Evolutionary conservation across 2,329 filamentous ascomycete species (phyloP).

Genomic region (Paecilomyces sp.): DNA sequence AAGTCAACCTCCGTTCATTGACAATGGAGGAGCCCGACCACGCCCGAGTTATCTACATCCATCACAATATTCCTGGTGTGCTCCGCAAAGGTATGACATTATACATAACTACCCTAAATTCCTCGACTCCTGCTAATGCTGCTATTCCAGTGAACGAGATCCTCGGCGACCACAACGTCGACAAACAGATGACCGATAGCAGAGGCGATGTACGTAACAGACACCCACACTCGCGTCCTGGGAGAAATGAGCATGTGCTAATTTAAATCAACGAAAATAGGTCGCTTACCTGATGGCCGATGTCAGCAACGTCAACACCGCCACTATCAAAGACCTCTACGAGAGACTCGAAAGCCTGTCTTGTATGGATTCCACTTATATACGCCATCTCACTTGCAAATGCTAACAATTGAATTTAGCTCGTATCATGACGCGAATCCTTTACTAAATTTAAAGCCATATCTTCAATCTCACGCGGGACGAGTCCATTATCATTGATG

Average conservation of each 20-base stretch:
- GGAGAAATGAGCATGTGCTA: background rate
- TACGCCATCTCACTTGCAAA: background rate
- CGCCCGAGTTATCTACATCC: constrained; percentile 89
- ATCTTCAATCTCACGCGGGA: background rate
- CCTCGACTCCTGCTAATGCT: constrained; percentile 8
- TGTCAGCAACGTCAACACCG: constrained; percentile 74
- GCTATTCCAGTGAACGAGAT: constrained; percentile 72
- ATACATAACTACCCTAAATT: background rate
- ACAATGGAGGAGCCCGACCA: constrained; percentile 85
- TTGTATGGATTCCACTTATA: constrained; percentile 50
- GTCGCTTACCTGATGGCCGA: constrained; percentile 97
- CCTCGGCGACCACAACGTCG: constrained; percentile 90
- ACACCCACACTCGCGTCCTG: background rate
- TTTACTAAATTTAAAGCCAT: constrained; percentile 26
- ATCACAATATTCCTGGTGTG: constrained; percentile 93
- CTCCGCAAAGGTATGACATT: constrained; percentile 61
- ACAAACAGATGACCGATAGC: constrained; percentile 97
- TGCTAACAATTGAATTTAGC: constrained; percentile 20
- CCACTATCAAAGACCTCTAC: constrained; percentile 79
- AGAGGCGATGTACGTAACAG: constrained; percentile 64
- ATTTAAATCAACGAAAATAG: constrained; percentile 28
- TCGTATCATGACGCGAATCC: constrained; percentile 40
- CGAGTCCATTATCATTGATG: background rate
- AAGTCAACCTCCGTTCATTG: constrained; percentile 81
- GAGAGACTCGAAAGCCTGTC: constrained; percentile 72